Conservation (phyloP, 352 stramenopile species). For the Globisporangium takayamanum region DNA sequence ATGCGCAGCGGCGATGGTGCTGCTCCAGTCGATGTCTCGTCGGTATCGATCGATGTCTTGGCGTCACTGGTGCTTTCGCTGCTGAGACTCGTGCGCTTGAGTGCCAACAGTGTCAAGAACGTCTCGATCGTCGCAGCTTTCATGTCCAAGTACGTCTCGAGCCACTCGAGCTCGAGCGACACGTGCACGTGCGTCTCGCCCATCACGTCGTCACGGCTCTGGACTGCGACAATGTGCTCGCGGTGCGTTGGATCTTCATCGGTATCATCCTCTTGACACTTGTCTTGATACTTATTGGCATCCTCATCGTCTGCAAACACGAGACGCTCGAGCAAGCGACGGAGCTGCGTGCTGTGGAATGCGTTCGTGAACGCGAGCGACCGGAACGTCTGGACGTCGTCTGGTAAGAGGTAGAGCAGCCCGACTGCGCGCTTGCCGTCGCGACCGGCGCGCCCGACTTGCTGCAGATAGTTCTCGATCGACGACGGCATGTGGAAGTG, state of each 20-base stretch:
- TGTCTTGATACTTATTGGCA: neutral
- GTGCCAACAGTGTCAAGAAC: constrained; percentile 58
- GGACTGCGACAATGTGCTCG: constrained; percentile 6
- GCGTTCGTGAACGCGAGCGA: constrained; percentile 70
- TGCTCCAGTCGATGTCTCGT: no score
- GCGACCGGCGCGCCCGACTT: constrained; percentile 93
- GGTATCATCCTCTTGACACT: neutral
- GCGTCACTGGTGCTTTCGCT: neutral
- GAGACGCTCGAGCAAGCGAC: constrained; percentile 35
- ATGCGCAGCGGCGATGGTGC: constrained; percentile 8
- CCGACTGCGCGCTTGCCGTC: constrained; percentile 84
- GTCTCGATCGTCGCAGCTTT: constrained; percentile 72
- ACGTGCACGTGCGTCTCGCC: constrained; percentile 12
- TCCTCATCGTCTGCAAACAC: constrained; percentile 12
- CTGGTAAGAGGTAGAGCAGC: constrained; percentile 54
- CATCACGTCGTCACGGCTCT: neutral
- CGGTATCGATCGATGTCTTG: no score
- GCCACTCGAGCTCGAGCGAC: constrained; percentile 48
- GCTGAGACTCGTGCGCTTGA: constrained; percentile 18
- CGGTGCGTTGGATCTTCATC: neutral
- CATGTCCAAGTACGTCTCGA: constrained; percentile 63
- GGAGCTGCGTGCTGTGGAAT: constrained; percentile 47
- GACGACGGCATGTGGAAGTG: constrained; percentile 96
- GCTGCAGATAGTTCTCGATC: constrained; percentile 98
- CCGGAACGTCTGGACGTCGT: constrained; percentile 63